These are phyloP conservation scores for Bonia amplexicaulis DNA, from an alignment of 176 grass and related monocot species.

Conservation along the genomic window DNA sequence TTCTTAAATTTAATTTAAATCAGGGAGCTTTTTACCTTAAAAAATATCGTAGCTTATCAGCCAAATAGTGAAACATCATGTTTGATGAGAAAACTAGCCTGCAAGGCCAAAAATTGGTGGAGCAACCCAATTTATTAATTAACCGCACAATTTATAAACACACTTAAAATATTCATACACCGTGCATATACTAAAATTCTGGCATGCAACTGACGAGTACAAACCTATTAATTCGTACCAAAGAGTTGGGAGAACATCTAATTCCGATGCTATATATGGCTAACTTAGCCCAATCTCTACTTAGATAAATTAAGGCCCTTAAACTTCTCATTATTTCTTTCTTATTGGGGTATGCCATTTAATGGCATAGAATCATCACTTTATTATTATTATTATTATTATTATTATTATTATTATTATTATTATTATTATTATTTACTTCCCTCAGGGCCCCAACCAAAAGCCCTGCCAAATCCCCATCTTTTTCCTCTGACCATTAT, in stretches of 20 bases:
- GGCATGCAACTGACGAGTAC: not conserved
- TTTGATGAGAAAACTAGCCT: not conserved
- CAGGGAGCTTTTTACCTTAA: too few relatives aligned
- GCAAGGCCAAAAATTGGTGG: not conserved
- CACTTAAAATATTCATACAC: not conserved
- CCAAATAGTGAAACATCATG: not conserved
- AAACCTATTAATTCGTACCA: not conserved
- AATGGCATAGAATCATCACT: not conserved
- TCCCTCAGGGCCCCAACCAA: not conserved
- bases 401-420: not conserved
- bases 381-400: not conserved
- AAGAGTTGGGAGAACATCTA: not conserved
- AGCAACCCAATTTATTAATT: not conserved
- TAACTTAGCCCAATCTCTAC: not conserved
- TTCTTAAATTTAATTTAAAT: too few relatives aligned
- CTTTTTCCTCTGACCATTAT: slow-evolving; percentile 19
- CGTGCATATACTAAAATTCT: not conserved
- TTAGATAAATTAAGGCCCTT: not conserved
- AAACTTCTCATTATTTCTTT: not conserved
- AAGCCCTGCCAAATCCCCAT: slow-evolving; percentile 5
- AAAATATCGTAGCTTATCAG: not conserved
- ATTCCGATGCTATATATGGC: not conserved
- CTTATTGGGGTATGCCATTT: not conserved
- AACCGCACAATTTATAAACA: not conserved
- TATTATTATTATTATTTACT: not conserved